Percentiles rank a stretch among this genome's conserved stretches.
Evolutionary conservation across 768 basidiomycete species (phyloP).

Genomic region (Collybia nuda): DNA sequence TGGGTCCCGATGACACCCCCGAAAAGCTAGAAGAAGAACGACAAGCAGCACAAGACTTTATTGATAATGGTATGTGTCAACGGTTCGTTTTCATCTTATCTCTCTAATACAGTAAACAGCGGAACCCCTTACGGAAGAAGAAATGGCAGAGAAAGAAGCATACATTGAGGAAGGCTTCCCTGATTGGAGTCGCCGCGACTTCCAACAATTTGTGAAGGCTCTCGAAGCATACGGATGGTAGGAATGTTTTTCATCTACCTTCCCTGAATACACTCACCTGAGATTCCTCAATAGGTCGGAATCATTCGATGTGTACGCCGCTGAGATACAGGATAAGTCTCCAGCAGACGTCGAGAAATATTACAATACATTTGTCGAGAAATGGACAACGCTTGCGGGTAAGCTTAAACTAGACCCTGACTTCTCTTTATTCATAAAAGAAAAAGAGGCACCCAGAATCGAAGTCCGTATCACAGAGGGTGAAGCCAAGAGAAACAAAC

Average conservation of each 20-base stretch:
- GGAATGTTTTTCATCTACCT: slow-evolving; percentile 16
- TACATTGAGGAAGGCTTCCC: slow-evolving; percentile 79
- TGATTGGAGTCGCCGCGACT: slow-evolving; percentile 91
- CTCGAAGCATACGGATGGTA: slow-evolving; percentile 73
- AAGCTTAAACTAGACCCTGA: slow-evolving; percentile 16
- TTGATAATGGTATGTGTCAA: slow-evolving; percentile 67
- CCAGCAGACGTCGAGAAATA: slow-evolving; percentile 78
- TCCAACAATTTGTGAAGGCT: slow-evolving; percentile 85
- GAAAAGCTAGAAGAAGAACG: slow-evolving; percentile 87
- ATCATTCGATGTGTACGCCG: slow-evolving; percentile 65
- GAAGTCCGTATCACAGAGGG: slow-evolving; percentile 85
- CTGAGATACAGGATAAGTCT: slow-evolving; percentile 84
- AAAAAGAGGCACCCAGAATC: slow-evolving; percentile 74
- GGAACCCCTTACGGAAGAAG: slow-evolving; percentile 88
- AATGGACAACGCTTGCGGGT: slow-evolving; percentile 86
- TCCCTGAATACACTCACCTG: not conserved
- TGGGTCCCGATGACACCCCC: slow-evolving; percentile 71
- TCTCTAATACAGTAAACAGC: slow-evolving; percentile 42
- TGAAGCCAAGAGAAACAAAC: slow-evolving; percentile 86
- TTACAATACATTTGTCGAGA: slow-evolving; percentile 82
- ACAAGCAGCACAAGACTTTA: slow-evolving; percentile 75
- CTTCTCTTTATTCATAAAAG: not conserved
- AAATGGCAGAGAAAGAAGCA: slow-evolving; percentile 77
- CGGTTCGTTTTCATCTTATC: not conserved
- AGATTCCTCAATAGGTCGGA: slow-evolving; percentile 47